Evolutionary conservation across 352 stramenopile species (phyloP), one percentile per base, ranked within the genome.

Genomic region (Blastocystis sp.): DNA sequence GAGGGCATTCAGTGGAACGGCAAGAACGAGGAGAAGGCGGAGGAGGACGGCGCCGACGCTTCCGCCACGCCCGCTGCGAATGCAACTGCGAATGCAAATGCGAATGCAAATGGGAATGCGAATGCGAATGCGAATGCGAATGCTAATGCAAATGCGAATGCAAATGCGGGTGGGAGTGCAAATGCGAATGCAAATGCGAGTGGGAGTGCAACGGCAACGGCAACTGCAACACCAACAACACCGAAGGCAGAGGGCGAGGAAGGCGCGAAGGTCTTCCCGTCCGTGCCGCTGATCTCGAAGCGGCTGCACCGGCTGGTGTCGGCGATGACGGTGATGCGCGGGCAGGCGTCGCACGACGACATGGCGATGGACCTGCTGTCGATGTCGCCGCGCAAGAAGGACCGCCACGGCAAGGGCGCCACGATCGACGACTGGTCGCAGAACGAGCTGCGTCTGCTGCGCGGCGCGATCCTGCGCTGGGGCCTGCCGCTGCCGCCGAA

Each of bases 351-450:
- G 14, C 19, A 14, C 19, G 62, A 21, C 24, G 34, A 69, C n/a
- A 38, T 71, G 28, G 45, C 19, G 21, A 61, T 11, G 11, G 7
- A 61, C 69, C 1, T 48, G 21, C 4, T 78, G 14, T 78, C 45
- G 19, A 21, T 78, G 21, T 19, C 19, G 40, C 63, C 4, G 76
- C 69, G 7, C 24, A 61, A 78, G 57, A 77, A 87, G 65, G 19
- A 38, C n/a, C 24, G 34, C 3, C 40, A n/a, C 48, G 21, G 24
- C 7, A 54, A 69, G 34, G 77, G 38, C 3, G 57, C 2, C 24
- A 76, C 71, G 42, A 76, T 78, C 57, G 59, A 42, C 40, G 65
- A 87, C 10, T 87, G 77, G 77, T 79, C 54, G 21, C 42, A 74
- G 43, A 63, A 21, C 57, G 77, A 87, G 52, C 38, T 87, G 0